Base-by-base conservation (phyloP, 2,329 filamentous ascomycete species). In the Colletotrichum sublineola region DNA sequence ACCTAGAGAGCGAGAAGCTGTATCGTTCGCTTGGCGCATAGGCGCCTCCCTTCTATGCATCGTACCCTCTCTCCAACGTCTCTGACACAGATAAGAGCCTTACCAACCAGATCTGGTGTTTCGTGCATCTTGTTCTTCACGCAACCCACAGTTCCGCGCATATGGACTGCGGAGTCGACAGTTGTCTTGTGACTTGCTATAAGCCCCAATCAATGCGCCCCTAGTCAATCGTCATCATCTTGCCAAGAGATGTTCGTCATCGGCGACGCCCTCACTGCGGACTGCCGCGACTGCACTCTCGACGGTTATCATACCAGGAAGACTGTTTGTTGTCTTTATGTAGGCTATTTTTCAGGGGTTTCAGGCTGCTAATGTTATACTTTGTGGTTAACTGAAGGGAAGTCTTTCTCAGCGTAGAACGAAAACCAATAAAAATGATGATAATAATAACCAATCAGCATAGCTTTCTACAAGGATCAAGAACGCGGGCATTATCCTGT, bases 171-270 rank as follows among this genome's bases (percentile, higher is more conserved):
- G 69, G 66, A 65, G 53, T 55, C 66, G 8, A 20, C 31, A 40
- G 20, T 12, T 60, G 60, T 72, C 69, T 64, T 61, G 69, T 72
- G 69, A 72, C 69, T 69, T n/a, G 60, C 29, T 15, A 40, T 29
- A 61, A 40, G 64, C 42, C 36, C 69, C 69, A 69, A 72, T 72
- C 69, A 64, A 33, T 46, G 55, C 20, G 31, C 52, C 40, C 38
- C 7, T 40, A 18, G 53, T 61, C 60, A 56, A 42, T 24, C 44
- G 31, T 50, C 46, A 55, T 56, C 60, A 61, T 65, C 40, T 44
- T 36, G 53, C 46, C 40, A 24, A 46, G 38, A 60, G 14, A 31
- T 6, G 31, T n/a, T 69, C 65, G 66, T 69, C 60, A 72, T 69
- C 55, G 20, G 60, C 48, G 5, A 69, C 64, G 69, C 60, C 69